Evolutionary conservation across 345 rosid species (phyloP), one percentile per base, ranked within the genome.

Genomic region (Lepidium sativum): DNA sequence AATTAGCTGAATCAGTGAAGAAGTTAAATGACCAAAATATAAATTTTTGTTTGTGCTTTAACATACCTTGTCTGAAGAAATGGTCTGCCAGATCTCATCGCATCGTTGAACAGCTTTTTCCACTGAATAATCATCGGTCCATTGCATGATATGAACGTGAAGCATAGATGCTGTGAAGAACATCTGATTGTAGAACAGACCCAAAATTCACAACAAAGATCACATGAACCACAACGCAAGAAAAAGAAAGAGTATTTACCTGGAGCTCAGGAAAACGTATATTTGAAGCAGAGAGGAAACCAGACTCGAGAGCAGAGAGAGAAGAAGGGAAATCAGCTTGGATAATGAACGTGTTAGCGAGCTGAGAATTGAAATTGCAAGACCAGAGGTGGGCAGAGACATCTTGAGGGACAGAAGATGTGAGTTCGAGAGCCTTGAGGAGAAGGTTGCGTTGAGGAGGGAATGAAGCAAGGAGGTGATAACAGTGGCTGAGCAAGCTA

Each of bases 291-390:
- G 71, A 80, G 69, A 40, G 69, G 54, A 68, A 82, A 33, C 95
- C 97, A 12, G 87, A 79, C 62, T 88, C 84, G 55, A 90, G 70
- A 35, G 86, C 83, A 15, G 96, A 77, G 51, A 94, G 53, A 11
- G 97, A 83, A 58, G 81, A 74, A 32, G 77, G 80, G 60, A 80
- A 88, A 64, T 94, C 95, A 40, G 95, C 97, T 79, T 88, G 89
- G 44, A 83, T 81, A 37, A 94, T 77, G 54, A 86, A 84, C 15
- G 86, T 86, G 68, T 83, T 94, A 12, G 97, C 96, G n/a, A 94
- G 85, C 85, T 90, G 99, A 8, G 97, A 90, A 69, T 80, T 87
- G 87, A 94, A 90, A 71, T 94, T 94, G 83, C 96, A 90, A 61
- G 86, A 75, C 99, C 99, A 94, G 18, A 94, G 79, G 70, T 71